Base-by-base conservation (phyloP, 495 filamentous ascomycete genomes). In the Pseudevernia furfuracea region DNA sequence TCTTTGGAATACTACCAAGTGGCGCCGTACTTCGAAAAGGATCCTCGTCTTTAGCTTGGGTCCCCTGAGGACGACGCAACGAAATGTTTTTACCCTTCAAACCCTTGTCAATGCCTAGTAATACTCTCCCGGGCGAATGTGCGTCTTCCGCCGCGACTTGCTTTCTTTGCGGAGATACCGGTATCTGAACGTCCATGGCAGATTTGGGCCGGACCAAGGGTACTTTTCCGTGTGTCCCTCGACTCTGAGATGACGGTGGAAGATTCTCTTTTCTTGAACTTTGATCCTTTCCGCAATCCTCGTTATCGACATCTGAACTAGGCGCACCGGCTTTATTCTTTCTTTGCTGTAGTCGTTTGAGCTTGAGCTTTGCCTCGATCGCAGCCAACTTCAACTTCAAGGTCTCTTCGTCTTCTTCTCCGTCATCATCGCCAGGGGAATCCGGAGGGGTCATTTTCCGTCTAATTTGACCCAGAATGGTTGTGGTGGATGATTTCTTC, bases 101-200 rank as follows among this genome's bases (percentile, higher is more conserved):
- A 1, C 91, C 91, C 71, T 94, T 95, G 72, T 96, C 92, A 55
- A 98, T 95, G 4, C 95, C 94, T 15, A 98, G 74, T 14, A 91
- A 70, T 28, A 91, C 84, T 66, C 95, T 81, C 32, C 87, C 84
- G 14, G 94, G 94, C 7, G 91, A 96, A 49, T 77, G 82, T n/a
- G 85, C 86, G 7, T 82, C 76, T 15, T 80, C 72, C 0, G 74
- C 65, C 12, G 78, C 67, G 34, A 77, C 75, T 19, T 75, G 71
- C 63, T 82, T 81, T 67, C 79, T 80, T 17, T 85, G 80, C 3
- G 94, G 94, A 8, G 93, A 97, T 1, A 88, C 78, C 0, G 93
- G 90, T 43, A 97, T 88, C 72, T 96, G 84, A 7, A 96, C 76
- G 4, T 76, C 75, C 55, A 76, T 72, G 0, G 67, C 34, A 28